Conservation (phyloP, 2,329 filamentous ascomycete species). For the Cladosporium sp. region DNA sequence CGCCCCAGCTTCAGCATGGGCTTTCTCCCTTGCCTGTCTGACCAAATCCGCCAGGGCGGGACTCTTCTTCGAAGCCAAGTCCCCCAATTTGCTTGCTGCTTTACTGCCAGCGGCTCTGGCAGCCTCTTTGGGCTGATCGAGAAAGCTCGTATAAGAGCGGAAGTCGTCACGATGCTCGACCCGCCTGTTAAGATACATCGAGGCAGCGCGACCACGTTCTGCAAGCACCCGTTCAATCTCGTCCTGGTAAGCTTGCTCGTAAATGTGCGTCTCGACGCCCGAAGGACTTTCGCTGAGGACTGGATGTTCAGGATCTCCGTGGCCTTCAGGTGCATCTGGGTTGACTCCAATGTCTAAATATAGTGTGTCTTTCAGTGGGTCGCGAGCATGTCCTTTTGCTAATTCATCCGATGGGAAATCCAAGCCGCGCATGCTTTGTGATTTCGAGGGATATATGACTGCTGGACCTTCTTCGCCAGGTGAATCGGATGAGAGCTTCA, state of each 20-base stretch:
- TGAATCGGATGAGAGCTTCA: not conserved
- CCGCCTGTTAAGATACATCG: slow-evolving; percentile 53
- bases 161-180: slow-evolving; percentile 44
- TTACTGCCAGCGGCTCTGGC: not conserved
- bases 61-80: not conserved
- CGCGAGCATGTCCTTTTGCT: slow-evolving; percentile 60
- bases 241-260: slow-evolving; percentile 79
- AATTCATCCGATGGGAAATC: slow-evolving; percentile 30
- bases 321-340: slow-evolving; percentile 19
- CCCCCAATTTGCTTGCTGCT: slow-evolving; percentile 2
- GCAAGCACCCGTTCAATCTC: slow-evolving; percentile 70
- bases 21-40: slow-evolving; percentile 8
- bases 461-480: not conserved
- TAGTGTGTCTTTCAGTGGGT: slow-evolving; percentile 60
- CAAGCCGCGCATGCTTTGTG: slow-evolving; percentile 21
- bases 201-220: slow-evolving; percentile 46
- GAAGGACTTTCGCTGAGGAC: slow-evolving; percentile 80
- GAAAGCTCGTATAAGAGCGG: slow-evolving; percentile 26
- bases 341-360: slow-evolving; percentile 70
- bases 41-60: not conserved
- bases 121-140: slow-evolving; percentile 12
- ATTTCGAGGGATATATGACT: slow-evolving; percentile 6
- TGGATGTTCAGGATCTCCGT: slow-evolving; percentile 19
- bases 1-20: not conserved
- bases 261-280: slow-evolving; percentile 80